Percentiles rank a stretch among this genome's conserved stretches.
Conservation (phyloP, 169 alveolate genomes). For the Babesia ovata region DNA sequence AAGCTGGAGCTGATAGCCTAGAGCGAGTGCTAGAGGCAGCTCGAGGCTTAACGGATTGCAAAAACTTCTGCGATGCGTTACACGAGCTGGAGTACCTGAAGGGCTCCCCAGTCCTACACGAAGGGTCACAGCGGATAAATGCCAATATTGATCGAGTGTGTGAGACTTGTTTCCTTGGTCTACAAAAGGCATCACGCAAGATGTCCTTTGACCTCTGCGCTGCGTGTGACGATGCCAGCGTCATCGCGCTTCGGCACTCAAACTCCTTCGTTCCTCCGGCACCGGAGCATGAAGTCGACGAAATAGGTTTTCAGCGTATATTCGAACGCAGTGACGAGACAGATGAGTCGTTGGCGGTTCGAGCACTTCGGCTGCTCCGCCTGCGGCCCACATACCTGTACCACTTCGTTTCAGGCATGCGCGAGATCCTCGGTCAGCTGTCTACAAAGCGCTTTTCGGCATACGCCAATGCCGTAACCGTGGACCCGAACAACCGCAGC, state of each 20-base stretch:
- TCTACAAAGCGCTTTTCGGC: slow-evolving; percentile 33
- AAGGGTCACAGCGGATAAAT: slow-evolving; percentile 23
- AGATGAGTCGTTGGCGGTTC: slow-evolving; percentile 3
- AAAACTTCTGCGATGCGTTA: slow-evolving; percentile 37
- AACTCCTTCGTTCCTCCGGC: slow-evolving; percentile 21
- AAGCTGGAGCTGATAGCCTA: not conserved
- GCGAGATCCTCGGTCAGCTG: slow-evolving; percentile 34
- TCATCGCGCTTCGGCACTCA: slow-evolving; percentile 31
- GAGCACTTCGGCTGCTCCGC: slow-evolving; percentile 18
- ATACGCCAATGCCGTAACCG: slow-evolving; percentile 7
- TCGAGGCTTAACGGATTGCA: slow-evolving; percentile 20
- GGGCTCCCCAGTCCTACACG: slow-evolving; percentile 21
- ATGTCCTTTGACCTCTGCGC: slow-evolving; percentile 12
- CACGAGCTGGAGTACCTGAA: slow-evolving; percentile 34
- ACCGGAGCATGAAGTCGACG: not conserved
- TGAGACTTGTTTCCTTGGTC: slow-evolving; percentile 16
- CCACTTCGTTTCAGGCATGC: slow-evolving; percentile 43
- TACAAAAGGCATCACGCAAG: slow-evolving; percentile 22
- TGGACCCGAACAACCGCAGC: slow-evolving; percentile 12
- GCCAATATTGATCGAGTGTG: slow-evolving; percentile 20
- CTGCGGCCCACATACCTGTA: slow-evolving; percentile 37
- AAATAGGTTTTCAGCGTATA: slow-evolving; percentile 2
- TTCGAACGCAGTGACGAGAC: not conserved
- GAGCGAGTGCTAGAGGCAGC: slow-evolving; percentile 33
- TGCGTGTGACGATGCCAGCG: slow-evolving; percentile 27